Evolutionary conservation across 2,329 filamentous ascomycete species (phyloP), one percentile per base, ranked within the genome.

Genomic region (Pseudovirgaria hyperparasitica): DNA sequence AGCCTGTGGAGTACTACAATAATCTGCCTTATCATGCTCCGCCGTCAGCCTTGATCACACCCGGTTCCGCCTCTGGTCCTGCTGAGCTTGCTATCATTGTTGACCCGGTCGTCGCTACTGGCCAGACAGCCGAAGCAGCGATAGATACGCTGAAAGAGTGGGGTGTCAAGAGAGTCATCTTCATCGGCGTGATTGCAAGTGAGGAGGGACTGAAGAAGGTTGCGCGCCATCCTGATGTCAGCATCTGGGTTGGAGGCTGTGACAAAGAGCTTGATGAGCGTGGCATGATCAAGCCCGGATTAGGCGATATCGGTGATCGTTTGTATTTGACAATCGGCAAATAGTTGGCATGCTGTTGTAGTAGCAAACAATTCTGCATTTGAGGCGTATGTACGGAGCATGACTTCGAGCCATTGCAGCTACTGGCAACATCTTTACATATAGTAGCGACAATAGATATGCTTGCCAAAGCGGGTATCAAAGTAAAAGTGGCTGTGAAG

Each of bases 1-100:
- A 84, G 45, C 84, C 86, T 3, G 86, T 94, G 32, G 86, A 93
- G 58, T 93, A 94, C 69, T 94, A 94, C 70, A 94, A 94, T 65
- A 93, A 93, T 57, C 75, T 94, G 12, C 85, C 85, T 19, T 77
- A 82, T 57, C 78, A 82, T 57, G 50, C 63, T 20, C 62, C 42
- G 29, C 59, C 58, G 35, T 49, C 55, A 18, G 48, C 57, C 4
- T 53, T 62, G 2, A 52, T 26, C 26, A 44, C 58, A 23, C 63
- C 57, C 25, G 35, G 48, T 5, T 37, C 40, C 16, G 30, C 45
- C 19, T 29, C 25, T 14, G 49, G 50, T 4, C 51, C 55, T 9
- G 55, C 70, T 2, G 64, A 70, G 13, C 64, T 93, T 9, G 85
- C 85, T 32, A 80, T 94, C 47, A 63, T 94, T 29, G 70, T 93